Base-by-base conservation (phyloP, 805 yeast species). In the Lachancea kluyveri region DNA sequence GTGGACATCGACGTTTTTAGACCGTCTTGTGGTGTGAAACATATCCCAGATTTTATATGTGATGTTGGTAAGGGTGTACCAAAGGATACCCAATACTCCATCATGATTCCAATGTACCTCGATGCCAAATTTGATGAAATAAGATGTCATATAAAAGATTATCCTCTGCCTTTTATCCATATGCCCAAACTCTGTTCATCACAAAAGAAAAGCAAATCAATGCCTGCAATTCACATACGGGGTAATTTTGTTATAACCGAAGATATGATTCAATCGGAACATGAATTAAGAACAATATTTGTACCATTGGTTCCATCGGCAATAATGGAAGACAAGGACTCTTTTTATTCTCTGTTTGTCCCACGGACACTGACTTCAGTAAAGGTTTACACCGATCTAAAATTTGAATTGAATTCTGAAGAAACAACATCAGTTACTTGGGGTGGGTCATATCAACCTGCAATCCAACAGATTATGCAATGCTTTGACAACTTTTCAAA, bases 21-120 rank as follows among this genome's bases (percentile, higher is more conserved):
- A 26, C 84, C 88, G 0, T 43, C 57, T 1, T 70, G 69, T 47
- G 76, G 77, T 1, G 39, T 66, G 7, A 66, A 62, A 2, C 60
- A 71, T 6, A 59, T 83, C 18, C 70, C 81, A 1, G 57, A 74
- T n/a, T 88, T 75, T 50, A 50, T 88, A 17, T 55, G 78, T 48
- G 70, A 74, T 4, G 64, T 81, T 6, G 97, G 96, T 2, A 87
- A 86, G 50, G 94, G 92, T 0, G 71, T 80, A 8, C 96, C 97
- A 0, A 48, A 51, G 31, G 84, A 80, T 36, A 74, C 86, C 0
- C 50, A 65, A 31, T 88, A 74, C 52, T 75, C 90, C 1, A 64
- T 83, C 12, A 51, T 79, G 50, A 46, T 87, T 2, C 96, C 96
- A 0, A 46, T 77, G 33, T 62, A 62, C 52, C 25, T 81, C 9